Base-by-base conservation (phyloP, 805 yeast genomes). In the Yarrowia sp. region DNA sequence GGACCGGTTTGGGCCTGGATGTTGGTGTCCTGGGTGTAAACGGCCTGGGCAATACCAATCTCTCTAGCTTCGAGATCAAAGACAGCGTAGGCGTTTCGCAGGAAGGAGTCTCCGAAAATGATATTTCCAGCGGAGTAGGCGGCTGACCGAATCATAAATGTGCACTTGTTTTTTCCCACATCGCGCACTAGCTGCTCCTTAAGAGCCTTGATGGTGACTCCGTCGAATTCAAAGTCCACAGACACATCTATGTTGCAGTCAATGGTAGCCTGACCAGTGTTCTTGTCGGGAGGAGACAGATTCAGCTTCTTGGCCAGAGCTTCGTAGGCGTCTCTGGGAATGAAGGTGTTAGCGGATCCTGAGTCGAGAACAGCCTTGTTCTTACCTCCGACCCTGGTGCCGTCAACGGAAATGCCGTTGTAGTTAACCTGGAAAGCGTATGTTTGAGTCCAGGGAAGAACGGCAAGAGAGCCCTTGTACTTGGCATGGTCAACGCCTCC, bases 81-180 rank as follows among this genome's bases (percentile, higher is more conserved):
- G 11, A 87, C 91, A 35, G 84, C 83, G 74, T 89, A 90, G 3
- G 88, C 89, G 48, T 84, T 82, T 68, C 90, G 81, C 71, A 90
- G 77, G 74, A 89, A 84, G 58, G 84, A 82, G 74, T 88, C 92
- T n/a, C 95, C 95, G 5, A 55, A 41, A 59, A 38, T 69, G 45
- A 14, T 43, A 42, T 40, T 69, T 71, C 56, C 52, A 78, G 75
- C n/a, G 72, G 53, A 35, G 73, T 77, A 69, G 73, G 77, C 36
- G 73, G 77, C 35, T 75, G 73, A 12, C 22, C 15, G 40, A n/a
- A 77, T 71, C 5, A 76, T 75, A 43, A 79, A 68, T 5, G 70
- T 67, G 45, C 77, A 74, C 10, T 7, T 36, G 11, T 67, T 35
- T 1, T 46, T 22, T 8, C 50, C 50, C 5, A 26, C 4, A 36